Conservation (phyloP, 257 asterid genomes). For the Anisodus tanguticus region DNA sequence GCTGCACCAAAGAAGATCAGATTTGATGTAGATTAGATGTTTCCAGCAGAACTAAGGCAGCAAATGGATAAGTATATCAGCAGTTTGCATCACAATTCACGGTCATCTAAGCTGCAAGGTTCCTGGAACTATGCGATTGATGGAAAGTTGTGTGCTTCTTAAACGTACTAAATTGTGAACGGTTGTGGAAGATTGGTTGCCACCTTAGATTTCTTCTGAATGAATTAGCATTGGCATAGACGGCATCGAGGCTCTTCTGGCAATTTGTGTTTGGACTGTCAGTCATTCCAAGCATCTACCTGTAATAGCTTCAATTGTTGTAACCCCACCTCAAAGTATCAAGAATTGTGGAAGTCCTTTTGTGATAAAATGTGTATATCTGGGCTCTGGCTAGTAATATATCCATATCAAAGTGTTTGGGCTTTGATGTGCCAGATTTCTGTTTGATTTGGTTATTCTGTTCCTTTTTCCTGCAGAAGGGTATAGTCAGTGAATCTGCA, state of each 20-base stretch:
- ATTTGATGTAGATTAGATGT: constrained; percentile 51
- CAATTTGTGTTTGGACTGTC: not conserved
- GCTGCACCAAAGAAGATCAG: constrained; percentile 79
- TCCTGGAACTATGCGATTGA: not conserved
- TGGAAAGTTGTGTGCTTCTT: not conserved
- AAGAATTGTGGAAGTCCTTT: not conserved
- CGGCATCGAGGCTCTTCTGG: not conserved
- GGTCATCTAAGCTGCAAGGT: not conserved
- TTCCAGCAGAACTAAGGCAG: not conserved
- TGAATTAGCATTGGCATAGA: not conserved
- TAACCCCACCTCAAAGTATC: not conserved
- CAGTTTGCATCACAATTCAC: not conserved
- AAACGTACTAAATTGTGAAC: not conserved
- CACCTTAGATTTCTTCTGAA: not conserved
- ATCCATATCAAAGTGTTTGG: not conserved
- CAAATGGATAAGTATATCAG: not conserved
- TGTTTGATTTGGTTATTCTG: not conserved
- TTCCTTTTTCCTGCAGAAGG: not conserved
- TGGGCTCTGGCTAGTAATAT: not conserved
- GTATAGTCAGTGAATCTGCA: not conserved
- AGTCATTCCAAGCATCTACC: constrained; percentile 13
- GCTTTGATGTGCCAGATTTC: not conserved
- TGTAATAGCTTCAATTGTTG: constrained; percentile 10
- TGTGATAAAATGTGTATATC: not conserved
- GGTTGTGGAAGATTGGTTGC: not conserved